phyloP scores from a whole-genome alignment of 768 basidiomycete species.

The Boletus pseudopeckii region DNA sequence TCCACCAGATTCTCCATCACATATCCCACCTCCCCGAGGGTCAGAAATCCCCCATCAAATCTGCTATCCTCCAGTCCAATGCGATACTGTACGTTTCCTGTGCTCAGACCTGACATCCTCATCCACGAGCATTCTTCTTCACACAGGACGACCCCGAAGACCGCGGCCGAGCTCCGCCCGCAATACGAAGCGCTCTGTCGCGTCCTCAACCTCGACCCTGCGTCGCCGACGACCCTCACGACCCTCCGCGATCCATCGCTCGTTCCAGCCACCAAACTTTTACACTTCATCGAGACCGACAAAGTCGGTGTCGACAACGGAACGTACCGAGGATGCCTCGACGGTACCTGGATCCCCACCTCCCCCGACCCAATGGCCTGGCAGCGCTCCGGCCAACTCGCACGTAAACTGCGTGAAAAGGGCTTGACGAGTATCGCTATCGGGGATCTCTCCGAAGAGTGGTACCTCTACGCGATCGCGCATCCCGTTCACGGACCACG shows the following conservation, averaged over 20 bases:
- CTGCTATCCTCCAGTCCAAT: slow-evolving; percentile 70
- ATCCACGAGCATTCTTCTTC: neutral
- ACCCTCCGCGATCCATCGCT: slow-evolving; percentile 47
- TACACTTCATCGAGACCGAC: slow-evolving; percentile 56
- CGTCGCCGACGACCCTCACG: slow-evolving; percentile 44
- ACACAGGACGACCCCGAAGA: slow-evolving; percentile 53
- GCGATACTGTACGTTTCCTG: slow-evolving; percentile 54
- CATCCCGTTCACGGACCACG: slow-evolving; percentile 48
- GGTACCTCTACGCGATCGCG: slow-evolving; percentile 74
- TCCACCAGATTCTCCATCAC: slow-evolving; percentile 71
- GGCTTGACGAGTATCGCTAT: slow-evolving; percentile 60
- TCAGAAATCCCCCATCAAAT: slow-evolving; percentile 57
- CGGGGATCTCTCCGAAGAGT: slow-evolving; percentile 73
- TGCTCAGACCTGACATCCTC: neutral
- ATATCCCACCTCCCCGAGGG: slow-evolving; percentile 60
- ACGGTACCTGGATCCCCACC: slow-evolving; percentile 54
- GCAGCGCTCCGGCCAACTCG: slow-evolving; percentile 62
- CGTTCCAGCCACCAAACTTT: slow-evolving; percentile 49
- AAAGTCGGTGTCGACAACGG: slow-evolving; percentile 48
- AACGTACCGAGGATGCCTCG: slow-evolving; percentile 67
- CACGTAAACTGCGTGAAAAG: slow-evolving; percentile 47
- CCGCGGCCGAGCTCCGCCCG: slow-evolving; percentile 51
- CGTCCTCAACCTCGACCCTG: slow-evolving; percentile 53
- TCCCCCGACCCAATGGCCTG: slow-evolving; percentile 61
- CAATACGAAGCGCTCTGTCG: slow-evolving; percentile 65